Conservation (phyloP, 1,139 yeast species). For the Maudiozyma humilis region DNA sequence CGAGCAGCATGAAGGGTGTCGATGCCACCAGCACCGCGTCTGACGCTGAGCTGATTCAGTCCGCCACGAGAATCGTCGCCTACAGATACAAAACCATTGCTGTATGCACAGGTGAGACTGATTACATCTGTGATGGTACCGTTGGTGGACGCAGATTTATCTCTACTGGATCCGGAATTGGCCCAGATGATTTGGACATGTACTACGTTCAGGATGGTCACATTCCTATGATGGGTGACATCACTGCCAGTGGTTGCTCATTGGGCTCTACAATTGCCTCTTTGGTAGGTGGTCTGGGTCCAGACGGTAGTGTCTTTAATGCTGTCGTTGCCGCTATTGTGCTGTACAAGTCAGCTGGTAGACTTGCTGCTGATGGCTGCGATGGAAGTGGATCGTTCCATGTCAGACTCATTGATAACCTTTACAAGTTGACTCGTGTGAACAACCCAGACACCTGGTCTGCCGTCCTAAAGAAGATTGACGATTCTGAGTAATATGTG, state of each 20-base stretch:
- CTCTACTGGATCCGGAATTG: slow-evolving; percentile 16
- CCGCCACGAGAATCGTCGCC: slow-evolving; percentile 49
- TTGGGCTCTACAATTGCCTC: slow-evolving; percentile 69
- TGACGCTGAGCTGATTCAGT: slow-evolving; percentile 29
- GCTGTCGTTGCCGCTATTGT: slow-evolving; percentile 55
- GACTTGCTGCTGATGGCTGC: slow-evolving; percentile 35
- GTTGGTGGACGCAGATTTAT: slow-evolving; percentile 21
- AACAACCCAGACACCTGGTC: slow-evolving; percentile 27
- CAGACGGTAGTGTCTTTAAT: slow-evolving; percentile 33
- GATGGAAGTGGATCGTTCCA: slow-evolving; percentile 29
- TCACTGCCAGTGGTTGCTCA: slow-evolving; percentile 90
- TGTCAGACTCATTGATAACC: slow-evolving; percentile 25
- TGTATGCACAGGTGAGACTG: slow-evolving; percentile 57
- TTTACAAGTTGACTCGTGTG: slow-evolving; percentile 20
- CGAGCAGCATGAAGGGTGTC: slow-evolving; percentile 61
- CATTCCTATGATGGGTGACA: slow-evolving; percentile 52
- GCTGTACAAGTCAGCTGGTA: slow-evolving; percentile 61
- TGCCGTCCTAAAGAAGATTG: slow-evolving; percentile 6
- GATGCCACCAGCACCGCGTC: slow-evolving; percentile 43
- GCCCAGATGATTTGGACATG: slow-evolving; percentile 26
- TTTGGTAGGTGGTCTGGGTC: slow-evolving; percentile 41
- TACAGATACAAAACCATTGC: slow-evolving; percentile 50
- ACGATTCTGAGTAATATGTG: not conserved
- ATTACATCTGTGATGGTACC: slow-evolving; percentile 41
- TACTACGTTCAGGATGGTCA: slow-evolving; percentile 48